Evolutionary conservation across 768 basidiomycete genomes (phyloP).

Genomic region (Russula sp.): DNA sequence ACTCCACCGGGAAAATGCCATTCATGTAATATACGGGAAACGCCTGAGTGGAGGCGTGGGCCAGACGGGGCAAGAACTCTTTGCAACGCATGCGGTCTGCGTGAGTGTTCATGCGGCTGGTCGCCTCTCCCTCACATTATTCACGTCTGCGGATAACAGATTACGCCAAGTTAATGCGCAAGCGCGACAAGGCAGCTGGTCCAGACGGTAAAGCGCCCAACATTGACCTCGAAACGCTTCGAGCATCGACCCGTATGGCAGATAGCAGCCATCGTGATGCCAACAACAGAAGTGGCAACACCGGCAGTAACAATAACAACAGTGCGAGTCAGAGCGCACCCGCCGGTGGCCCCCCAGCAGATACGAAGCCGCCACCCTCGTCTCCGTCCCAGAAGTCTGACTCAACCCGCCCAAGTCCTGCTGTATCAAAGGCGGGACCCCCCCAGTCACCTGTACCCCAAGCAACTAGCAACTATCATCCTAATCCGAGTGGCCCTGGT

Average conservation of each 20-base stretch:
- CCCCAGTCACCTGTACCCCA: conserved; percentile 19
- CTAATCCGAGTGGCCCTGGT: conserved; percentile 16
- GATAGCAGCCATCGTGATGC: conserved; percentile 19
- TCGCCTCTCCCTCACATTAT: not conserved
- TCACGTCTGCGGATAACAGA: conserved; percentile 37
- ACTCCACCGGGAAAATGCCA: conserved; percentile 84
- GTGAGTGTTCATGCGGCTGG: conserved; percentile 41
- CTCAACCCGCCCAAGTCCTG: conserved; percentile 18
- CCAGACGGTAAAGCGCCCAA: conserved; percentile 48
- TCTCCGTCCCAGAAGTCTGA: conserved; percentile 17
- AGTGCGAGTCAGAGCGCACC: conserved; percentile 1
- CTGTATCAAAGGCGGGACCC: conserved; percentile 17
- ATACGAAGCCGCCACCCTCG: conserved; percentile 10
- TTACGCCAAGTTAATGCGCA: conserved; percentile 79
- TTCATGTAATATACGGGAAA: conserved; percentile 82
- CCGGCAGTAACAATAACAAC: conserved; percentile 5
- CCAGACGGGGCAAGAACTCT: conserved; percentile 80
- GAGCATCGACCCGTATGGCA: conserved; percentile 41
- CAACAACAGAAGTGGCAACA: conserved; percentile 17
- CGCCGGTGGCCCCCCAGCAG: not conserved
- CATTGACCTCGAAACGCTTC: conserved; percentile 72
- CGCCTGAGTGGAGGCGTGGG: conserved; percentile 83
- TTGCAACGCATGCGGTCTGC: conserved; percentile 82
- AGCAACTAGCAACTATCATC: conserved; percentile 8
- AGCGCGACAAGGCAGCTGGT: conserved; percentile 58